These are phyloP conservation scores for Glycine tomentella DNA, from an alignment of 306 rosid genomes.

Conservation along the genomic window DNA sequence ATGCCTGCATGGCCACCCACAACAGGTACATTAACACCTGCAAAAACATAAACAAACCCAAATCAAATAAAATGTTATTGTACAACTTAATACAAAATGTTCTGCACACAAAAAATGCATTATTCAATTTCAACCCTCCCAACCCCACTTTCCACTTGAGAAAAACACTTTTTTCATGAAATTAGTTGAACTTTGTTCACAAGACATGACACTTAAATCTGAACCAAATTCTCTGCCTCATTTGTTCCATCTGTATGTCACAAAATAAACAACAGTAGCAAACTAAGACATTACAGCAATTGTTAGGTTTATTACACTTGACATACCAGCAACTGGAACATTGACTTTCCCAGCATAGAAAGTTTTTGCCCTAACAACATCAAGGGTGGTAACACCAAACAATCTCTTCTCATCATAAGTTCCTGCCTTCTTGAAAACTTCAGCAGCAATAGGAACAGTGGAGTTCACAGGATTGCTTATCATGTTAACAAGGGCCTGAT, in stretches of 20 bases:
- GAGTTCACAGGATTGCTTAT: constrained; percentile 99
- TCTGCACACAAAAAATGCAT: constrained; percentile 24
- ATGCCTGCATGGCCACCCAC: constrained; percentile 98
- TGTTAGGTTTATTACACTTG: constrained; percentile 18
- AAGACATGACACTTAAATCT: constrained; percentile 3
- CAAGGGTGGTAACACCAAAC: constrained; percentile 99
- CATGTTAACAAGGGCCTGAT: constrained; percentile 91
- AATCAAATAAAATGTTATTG: constrained; percentile 4
- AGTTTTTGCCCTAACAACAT: constrained; percentile 95
- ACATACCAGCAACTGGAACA: constrained; percentile 83
- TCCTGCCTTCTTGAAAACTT: constrained; percentile 97
- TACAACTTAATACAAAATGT: neutral
- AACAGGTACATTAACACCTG: constrained; percentile 97
- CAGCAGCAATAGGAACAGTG: constrained; percentile 95
- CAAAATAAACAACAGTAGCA: neutral
- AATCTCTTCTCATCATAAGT: constrained; percentile 77
- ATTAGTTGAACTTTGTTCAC: constrained; percentile 6
- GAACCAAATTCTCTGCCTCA: neutral
- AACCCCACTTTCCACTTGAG: neutral
- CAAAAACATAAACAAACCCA: constrained; percentile 45
- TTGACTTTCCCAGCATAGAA: constrained; percentile 96
- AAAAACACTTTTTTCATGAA: neutral
- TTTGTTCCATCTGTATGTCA: neutral
- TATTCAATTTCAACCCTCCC: constrained; percentile 15
- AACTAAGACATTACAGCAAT: neutral